phyloP scores from a whole-genome alignment of 768 basidiomycete species.

The Lentinula lateritia region DNA sequence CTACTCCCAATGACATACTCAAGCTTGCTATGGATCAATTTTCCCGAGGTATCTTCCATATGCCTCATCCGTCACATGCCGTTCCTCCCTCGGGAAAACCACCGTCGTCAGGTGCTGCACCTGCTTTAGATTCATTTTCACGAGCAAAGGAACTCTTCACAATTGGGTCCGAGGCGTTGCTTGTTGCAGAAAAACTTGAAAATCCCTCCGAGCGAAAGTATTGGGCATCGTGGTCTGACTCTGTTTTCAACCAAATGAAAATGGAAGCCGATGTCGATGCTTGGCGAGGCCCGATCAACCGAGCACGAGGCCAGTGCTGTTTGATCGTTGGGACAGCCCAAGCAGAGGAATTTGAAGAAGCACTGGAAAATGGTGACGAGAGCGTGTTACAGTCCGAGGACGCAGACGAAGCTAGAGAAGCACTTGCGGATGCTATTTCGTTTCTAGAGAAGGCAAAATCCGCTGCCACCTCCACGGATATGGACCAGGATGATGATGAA shows the following conservation, averaged over 20 bases:
- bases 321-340: slow-evolving; percentile 50
- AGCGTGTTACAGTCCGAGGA: slow-evolving; percentile 37
- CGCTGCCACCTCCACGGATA: not conserved
- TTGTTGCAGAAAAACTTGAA: slow-evolving; percentile 52
- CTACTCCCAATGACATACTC: slow-evolving; percentile 46
- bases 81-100: slow-evolving; percentile 10
- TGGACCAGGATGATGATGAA: slow-evolving; percentile 1
- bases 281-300: slow-evolving; percentile 40
- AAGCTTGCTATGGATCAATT: slow-evolving; percentile 65
- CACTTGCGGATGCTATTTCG: slow-evolving; percentile 36
- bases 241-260: slow-evolving; percentile 58
- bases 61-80: slow-evolving; percentile 46
- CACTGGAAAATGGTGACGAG: slow-evolving; percentile 38
- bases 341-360: slow-evolving; percentile 42
- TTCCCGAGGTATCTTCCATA: slow-evolving; percentile 63
- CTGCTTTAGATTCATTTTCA: slow-evolving; percentile 33
- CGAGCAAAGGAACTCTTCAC: slow-evolving; percentile 57
- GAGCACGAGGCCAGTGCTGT: slow-evolving; percentile 49
- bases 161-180: slow-evolving; percentile 56
- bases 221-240: slow-evolving; percentile 61
- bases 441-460: slow-evolving; percentile 30
- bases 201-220: slow-evolving; percentile 37
- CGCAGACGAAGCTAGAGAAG: slow-evolving; percentile 52
- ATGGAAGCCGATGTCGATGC: slow-evolving; percentile 51
- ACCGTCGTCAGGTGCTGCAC: slow-evolving; percentile 4